Percentiles rank a stretch among this genome's conserved stretches.
Conservation (phyloP, 805 yeast genomes). For the Cyberlindnera bimundalis region DNA sequence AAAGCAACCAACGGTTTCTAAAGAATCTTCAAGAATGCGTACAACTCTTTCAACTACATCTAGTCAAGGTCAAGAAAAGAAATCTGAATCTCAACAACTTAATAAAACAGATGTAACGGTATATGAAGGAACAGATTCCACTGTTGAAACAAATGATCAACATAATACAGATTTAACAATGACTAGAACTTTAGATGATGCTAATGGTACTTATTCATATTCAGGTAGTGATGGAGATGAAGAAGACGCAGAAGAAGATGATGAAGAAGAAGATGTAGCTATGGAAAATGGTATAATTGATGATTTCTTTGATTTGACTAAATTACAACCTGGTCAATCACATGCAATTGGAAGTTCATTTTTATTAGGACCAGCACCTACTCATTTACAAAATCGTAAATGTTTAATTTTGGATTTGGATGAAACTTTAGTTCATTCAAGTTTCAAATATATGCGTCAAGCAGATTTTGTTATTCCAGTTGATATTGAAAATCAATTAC, state of each 20-base stretch:
- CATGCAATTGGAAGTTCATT: slow-evolving; percentile 56
- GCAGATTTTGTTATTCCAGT: slow-evolving; percentile 98
- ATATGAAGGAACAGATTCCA: slow-evolving; percentile 29
- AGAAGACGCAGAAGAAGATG: slow-evolving; percentile 19
- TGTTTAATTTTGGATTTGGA: slow-evolving; percentile 90
- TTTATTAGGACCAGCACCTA: slow-evolving; percentile 55
- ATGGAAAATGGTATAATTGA: slow-evolving; percentile 28
- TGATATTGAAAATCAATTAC: slow-evolving; percentile 88
- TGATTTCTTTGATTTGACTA: slow-evolving; percentile 53
- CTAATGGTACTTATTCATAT: slow-evolving; percentile 8
- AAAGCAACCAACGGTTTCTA: slow-evolving; percentile 2
- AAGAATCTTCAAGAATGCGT: not conserved
- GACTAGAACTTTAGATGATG: slow-evolving; percentile 9
- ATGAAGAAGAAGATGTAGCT: slow-evolving; percentile 19
- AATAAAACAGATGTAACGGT: slow-evolving; percentile 26
- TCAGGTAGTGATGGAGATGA: slow-evolving; percentile 17
- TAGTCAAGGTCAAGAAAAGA: not conserved
- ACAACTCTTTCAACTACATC: not conserved
- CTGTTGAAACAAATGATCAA: slow-evolving; percentile 16
- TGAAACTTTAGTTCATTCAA: slow-evolving; percentile 94
- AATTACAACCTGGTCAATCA: slow-evolving; percentile 69
- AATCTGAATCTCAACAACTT: not conserved
- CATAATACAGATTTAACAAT: slow-evolving; percentile 1
- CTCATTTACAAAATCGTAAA: slow-evolving; percentile 58
- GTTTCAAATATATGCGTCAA: slow-evolving; percentile 84